Conservation (phyloP, 495 filamentous ascomycete species). For the Trichoderma parareesei region DNA sequence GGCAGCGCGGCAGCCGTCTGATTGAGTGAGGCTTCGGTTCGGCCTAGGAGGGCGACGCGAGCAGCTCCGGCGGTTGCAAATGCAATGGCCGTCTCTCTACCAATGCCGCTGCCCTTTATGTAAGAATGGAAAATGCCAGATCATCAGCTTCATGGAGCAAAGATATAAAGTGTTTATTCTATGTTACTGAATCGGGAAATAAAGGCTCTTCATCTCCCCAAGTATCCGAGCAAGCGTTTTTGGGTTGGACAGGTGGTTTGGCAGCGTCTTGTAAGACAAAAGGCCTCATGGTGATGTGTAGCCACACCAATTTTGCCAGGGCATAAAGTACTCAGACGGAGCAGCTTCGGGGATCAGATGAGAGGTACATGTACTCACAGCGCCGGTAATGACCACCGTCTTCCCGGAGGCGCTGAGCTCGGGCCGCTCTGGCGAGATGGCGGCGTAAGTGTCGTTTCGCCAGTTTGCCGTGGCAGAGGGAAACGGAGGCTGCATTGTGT, state of each 20-base stretch:
- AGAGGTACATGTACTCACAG: neutral
- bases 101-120: constrained; percentile 25
- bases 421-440: constrained; percentile 33
- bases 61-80: constrained; percentile 27
- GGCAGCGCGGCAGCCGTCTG: neutral
- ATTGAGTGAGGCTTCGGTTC: neutral
- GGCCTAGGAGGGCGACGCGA: neutral
- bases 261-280: too few species aligned
- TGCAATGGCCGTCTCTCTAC: constrained; percentile 19
- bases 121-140: too few species aligned
- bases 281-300: too few species aligned
- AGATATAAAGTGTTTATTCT: too few species aligned
- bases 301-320: too few species aligned
- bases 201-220: too few species aligned
- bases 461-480: constrained; percentile 17
- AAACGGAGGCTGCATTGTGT: constrained; percentile 9
- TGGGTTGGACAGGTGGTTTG: too few species aligned
- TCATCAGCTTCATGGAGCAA: too few species aligned
- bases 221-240: too few species aligned
- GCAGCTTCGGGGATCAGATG: too few species aligned
- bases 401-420: constrained; percentile 39
- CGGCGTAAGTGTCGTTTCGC: constrained; percentile 32
- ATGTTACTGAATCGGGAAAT: too few species aligned
- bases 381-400: constrained; percentile 43
- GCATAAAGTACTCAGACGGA: too few species aligned